Evolutionary conservation across 2,329 filamentous ascomycete genomes (phyloP).

Genomic region (Exutisphaerella laricina): DNA sequence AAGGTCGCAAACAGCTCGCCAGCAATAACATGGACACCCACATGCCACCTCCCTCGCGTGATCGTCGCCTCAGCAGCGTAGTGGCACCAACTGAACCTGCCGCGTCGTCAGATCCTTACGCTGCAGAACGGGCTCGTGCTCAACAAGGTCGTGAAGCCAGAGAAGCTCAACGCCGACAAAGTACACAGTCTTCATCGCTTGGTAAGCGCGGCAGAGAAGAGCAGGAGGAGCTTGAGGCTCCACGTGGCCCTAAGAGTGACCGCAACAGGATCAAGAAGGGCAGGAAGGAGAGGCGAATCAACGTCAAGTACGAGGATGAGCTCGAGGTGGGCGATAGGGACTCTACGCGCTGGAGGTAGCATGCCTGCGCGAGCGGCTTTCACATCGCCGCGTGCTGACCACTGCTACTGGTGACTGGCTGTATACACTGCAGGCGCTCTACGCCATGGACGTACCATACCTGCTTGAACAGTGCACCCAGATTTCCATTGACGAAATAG

Average conservation of each 20-base stretch:
- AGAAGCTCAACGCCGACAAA: conserved; percentile 59
- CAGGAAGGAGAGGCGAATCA: conserved; percentile 41
- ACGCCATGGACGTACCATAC: too few species aligned
- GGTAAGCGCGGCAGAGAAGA: conserved; percentile 31
- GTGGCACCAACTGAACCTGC: conserved; percentile 6
- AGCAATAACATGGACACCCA: conserved; percentile 17
- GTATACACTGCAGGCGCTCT: too few species aligned
- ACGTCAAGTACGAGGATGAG: conserved; percentile 46
- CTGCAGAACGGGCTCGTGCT: conserved; percentile 30
- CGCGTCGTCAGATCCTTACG: conserved; percentile 29
- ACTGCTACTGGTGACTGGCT: too few species aligned
- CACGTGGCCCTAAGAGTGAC: conserved; percentile 47
- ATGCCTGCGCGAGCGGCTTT: background rate
- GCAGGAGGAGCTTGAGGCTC: conserved; percentile 27
- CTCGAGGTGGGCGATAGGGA: conserved; percentile 9
- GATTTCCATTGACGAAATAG: too few species aligned
- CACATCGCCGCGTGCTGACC: too few species aligned
- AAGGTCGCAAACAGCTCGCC: conserved; percentile 33
- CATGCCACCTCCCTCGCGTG: conserved; percentile 27
- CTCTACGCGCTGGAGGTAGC: conserved; percentile 8
- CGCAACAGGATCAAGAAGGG: conserved; percentile 40
- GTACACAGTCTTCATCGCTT: conserved; percentile 34
- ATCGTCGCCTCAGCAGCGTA: conserved; percentile 12
- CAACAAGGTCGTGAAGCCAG: conserved; percentile 51
- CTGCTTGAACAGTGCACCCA: too few species aligned